Evolutionary conservation across 805 yeast genomes (phyloP), one percentile per base, ranked within the genome.

Genomic region (Saturnispora besseyi): DNA sequence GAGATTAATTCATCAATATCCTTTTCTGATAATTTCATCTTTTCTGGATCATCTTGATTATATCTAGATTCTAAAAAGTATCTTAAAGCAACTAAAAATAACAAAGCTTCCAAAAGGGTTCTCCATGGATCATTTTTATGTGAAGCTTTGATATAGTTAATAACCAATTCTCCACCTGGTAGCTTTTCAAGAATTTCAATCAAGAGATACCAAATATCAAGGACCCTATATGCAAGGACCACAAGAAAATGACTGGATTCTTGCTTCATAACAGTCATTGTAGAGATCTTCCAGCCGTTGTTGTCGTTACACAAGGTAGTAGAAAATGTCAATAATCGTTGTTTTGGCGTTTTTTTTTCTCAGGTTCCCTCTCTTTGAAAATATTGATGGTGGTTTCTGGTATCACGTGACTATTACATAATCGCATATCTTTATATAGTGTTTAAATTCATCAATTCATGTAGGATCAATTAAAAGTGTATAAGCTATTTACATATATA

Each of bases 111-210:
- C 49, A 93, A 73, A 7, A 87, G 61, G 0, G 98, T 86, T 59
- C 99, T 78, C 53, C 88, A 76, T 1, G 99, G 99, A 65, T 93
- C 99, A 66, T 93, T 80, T 64, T 88, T 89, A 64, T 90, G 90
- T 2, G 97, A 88, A 11, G 89, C 81, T 55, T 75, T 75, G 60
- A 93, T 82, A 66, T 93, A 93, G 50, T 89, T 68, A 31, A 83
- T 68, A 5, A 82, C 61, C 49, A 78, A 68, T 42, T 67, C 70
- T 13, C 85, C 84, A 50, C 85, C 85, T 1, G 87, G 87, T 15
- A 68, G 36, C 6, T 49, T 49, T 33, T 54, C 57, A n/a, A 64
- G 51, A 4, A 52, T 34, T 10, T 28, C 51, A n/a, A 64, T 44
- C 15, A 61, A 49, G 12, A 51, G 43, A 38, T 59, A 50, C 64